phyloP scores from a whole-genome alignment of 1,139 yeast species.

The Zygosaccharomyces sapae region DNA sequence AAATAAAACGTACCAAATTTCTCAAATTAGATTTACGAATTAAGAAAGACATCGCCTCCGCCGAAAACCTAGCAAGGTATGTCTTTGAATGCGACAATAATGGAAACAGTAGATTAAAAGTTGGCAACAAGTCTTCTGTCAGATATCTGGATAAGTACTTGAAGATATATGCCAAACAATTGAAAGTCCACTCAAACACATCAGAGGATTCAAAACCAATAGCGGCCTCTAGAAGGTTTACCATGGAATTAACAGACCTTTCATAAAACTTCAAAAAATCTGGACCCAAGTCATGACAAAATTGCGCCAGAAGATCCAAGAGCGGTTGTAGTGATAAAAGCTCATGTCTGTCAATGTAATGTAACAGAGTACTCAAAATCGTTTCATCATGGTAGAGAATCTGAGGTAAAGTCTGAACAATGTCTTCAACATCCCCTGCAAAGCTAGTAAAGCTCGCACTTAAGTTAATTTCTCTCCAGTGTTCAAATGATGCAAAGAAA shows the following conservation, averaged over 20 bases:
- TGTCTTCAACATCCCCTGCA: constrained; percentile 49
- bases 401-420: constrained; percentile 73
- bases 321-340: constrained; percentile 73
- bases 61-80: constrained; percentile 75
- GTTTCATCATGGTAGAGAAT: constrained; percentile 63
- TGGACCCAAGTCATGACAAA: constrained; percentile 88
- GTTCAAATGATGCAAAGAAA: constrained; percentile 71
- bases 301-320: constrained; percentile 74
- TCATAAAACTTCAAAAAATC: constrained; percentile 75
- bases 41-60: constrained; percentile 84
- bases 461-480: constrained; percentile 84
- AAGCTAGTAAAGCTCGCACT: constrained; percentile 70
- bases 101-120: constrained; percentile 63
- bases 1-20: constrained; percentile 46
- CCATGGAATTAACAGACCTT: constrained; percentile 49
- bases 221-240: constrained; percentile 45
- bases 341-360: constrained; percentile 55
- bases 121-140: constrained; percentile 59
- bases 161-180: constrained; percentile 80
- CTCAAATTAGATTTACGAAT: constrained; percentile 61
- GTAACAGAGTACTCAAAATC: constrained; percentile 53
- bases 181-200: constrained; percentile 78
- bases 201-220: constrained; percentile 49
- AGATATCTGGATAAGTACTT: constrained; percentile 72
- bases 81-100: constrained; percentile 55